Conservation (phyloP, 352 stramenopile species). For the Phytopythium aichiense region DNA sequence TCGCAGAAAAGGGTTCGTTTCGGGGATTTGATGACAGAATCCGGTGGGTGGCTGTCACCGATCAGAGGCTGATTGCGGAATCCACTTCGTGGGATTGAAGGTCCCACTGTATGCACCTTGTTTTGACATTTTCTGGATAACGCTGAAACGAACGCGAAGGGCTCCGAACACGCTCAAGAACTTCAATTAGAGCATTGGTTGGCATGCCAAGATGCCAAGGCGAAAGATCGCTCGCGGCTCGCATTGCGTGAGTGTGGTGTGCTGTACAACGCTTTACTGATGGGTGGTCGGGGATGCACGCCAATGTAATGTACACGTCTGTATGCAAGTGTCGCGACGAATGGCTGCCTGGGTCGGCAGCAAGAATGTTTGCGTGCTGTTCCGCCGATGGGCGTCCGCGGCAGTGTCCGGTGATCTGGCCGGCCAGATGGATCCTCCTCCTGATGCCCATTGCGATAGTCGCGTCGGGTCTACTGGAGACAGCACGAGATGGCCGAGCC, state of each 20-base stretch:
- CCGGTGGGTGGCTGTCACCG: not conserved
- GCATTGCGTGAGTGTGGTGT: too few relatives aligned
- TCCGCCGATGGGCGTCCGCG: not conserved
- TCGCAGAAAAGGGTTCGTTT: not conserved
- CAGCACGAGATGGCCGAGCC: conserved; percentile 14
- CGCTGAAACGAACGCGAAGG: not conserved
- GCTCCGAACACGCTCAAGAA: not conserved
- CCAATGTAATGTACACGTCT: too few relatives aligned
- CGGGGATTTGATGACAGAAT: not conserved
- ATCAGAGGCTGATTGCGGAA: not conserved
- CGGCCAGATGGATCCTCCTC: not conserved
- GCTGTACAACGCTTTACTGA: too few relatives aligned
- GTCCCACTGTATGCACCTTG: not conserved
- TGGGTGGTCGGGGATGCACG: too few relatives aligned
- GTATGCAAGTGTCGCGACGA: too few relatives aligned
- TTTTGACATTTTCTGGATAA: not conserved
- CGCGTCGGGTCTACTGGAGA: conserved; percentile 14
- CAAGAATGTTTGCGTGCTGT: not conserved
- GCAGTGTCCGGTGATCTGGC: not conserved
- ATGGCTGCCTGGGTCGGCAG: not conserved
- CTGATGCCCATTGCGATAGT: not conserved
- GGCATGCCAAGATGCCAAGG: too few relatives aligned
- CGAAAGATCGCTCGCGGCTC: too few relatives aligned
- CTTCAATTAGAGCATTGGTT: not conserved
- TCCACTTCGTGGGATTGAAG: not conserved